Conservation (phyloP, 1,284 basidiomycete genomes). For the Ceratobasidium sp. region DNA sequence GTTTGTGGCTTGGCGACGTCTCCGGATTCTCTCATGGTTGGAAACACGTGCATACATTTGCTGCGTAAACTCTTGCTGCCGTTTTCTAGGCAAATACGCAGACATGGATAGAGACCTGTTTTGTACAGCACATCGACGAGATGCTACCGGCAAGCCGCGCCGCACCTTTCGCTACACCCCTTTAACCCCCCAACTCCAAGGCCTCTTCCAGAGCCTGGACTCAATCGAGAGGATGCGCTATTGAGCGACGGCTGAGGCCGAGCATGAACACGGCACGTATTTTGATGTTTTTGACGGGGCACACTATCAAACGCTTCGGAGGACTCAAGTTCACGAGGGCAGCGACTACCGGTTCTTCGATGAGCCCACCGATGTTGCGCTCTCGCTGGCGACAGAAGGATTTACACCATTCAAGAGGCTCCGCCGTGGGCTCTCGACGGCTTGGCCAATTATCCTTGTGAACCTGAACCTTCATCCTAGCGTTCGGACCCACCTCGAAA, state of each 20-base stretch:
- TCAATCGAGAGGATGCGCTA: conserved; percentile 2
- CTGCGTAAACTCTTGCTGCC: conserved; percentile 1
- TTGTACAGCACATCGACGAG: neutral
- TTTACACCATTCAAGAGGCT: conserved; percentile 44
- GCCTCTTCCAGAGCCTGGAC: neutral
- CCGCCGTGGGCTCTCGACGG: conserved; percentile 10
- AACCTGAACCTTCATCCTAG: conserved; percentile 29
- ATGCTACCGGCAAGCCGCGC: neutral
- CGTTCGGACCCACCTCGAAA: conserved; percentile 17
- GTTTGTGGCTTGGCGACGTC: conserved; percentile 10
- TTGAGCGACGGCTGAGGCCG: neutral
- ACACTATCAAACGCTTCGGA: neutral
- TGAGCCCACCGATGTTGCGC: neutral
- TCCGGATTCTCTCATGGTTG: conserved; percentile 1
- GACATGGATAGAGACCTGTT: neutral
- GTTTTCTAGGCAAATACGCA: conserved; percentile 12
- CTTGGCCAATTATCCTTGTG: conserved; percentile 31
- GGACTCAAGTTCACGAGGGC: neutral
- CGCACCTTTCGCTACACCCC: neutral
- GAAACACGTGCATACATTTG: neutral
- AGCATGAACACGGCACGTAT: neutral
- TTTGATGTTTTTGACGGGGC: neutral
- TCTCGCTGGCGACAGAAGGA: neutral
- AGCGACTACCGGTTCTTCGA: conserved; percentile 1
- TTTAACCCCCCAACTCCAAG: conserved; percentile 15